These are phyloP conservation scores for Amorphotheca resinae DNA, from an alignment of 495 filamentous ascomycete genomes.

Conservation along the genomic window DNA sequence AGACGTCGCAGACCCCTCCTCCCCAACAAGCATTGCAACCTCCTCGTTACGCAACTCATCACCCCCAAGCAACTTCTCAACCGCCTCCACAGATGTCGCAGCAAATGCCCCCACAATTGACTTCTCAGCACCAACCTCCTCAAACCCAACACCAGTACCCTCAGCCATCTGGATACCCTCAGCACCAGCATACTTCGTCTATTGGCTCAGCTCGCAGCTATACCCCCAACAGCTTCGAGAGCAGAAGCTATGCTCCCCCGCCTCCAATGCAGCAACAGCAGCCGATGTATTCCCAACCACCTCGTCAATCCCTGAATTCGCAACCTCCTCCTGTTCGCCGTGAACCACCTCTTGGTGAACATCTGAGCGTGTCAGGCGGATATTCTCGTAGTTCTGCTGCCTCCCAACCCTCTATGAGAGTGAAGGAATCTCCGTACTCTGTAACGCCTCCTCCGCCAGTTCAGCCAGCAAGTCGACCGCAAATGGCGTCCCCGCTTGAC, in stretches of 20 bases:
- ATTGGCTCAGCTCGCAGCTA: constrained; percentile 21
- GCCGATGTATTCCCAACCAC: constrained; percentile 15
- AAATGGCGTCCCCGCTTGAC: constrained; percentile 17
- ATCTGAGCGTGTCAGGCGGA: constrained; percentile 10
- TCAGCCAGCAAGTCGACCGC: constrained; percentile 6
- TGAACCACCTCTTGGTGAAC: constrained; percentile 14
- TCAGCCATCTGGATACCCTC: constrained; percentile 23
- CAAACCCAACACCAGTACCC: constrained; percentile 25
- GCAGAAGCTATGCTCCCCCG: constrained; percentile 17
- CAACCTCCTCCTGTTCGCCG: constrained; percentile 15
- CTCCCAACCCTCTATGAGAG: constrained; percentile 12
- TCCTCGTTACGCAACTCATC: constrained; percentile 9
- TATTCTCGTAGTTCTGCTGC: constrained; percentile 12
- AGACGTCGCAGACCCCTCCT: constrained; percentile 14
- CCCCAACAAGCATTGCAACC: constrained; percentile 14
- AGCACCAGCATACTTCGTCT: constrained; percentile 23
- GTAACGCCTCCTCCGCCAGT: constrained; percentile 6
- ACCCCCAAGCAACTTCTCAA: constrained; percentile 7
- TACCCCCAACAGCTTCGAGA: constrained; percentile 22
- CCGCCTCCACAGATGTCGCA: constrained; percentile 5
- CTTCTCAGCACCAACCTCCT: constrained; percentile 16
- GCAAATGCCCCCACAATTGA: constrained; percentile 7
- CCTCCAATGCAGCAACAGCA: constrained; percentile 17
- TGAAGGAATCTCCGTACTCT: constrained; percentile 20
- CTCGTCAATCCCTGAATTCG: constrained; percentile 13